Base-by-base conservation (phyloP, 2,329 filamentous ascomycete genomes). In the Aspergillus costaricaensis region DNA sequence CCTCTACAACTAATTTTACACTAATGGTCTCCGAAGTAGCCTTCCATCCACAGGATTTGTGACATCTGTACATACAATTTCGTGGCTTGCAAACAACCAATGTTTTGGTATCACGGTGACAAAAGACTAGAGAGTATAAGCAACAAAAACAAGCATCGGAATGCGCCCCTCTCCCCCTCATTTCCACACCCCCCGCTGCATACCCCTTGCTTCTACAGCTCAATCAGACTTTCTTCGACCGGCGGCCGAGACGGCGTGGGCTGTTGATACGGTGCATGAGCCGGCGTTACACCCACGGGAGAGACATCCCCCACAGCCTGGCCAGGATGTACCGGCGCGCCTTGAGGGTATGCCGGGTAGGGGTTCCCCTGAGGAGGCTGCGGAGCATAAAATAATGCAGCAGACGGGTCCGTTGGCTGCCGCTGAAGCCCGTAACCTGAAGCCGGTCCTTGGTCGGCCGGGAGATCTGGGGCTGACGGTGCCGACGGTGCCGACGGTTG, bases 141-240 rank as follows among this genome's bases (percentile, higher is more conserved):
- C 27, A 57, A 50, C 17, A 43, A 25, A 27, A 19, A 15, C 9
- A 41, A 17, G 19, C 17, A 55, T 30, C 7, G 52, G 57, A 48
- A 41, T 17, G 54, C 36, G 39, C 57, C 36, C 43, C 47, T 38
- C 30, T 15, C 21, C n/a, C 30, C 21, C 15, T 39, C 25, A 25
- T 15, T 21, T 25, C n/a, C 51, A n/a, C 32, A 21, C 15, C 19
- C 36, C 23, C 23, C 32, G 36, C 50, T 32, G 30, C 50, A 23
- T 39, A 14, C 19, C 43, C 23, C 15, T 41, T 17, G 39, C 53
- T 25, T 51, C 53, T 67, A 73, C 59, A 73, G 62, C 57, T 73
- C 71, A 59, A 73, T 73, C 54, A 73, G 57, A 59, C 70, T 72
- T 59, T 73, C 71, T 48, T 73, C 71, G 12, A 70, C 69, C 5